Evolutionary conservation across 1,284 basidiomycete species (phyloP).

Genomic region (Ceratobasidium sp.): DNA sequence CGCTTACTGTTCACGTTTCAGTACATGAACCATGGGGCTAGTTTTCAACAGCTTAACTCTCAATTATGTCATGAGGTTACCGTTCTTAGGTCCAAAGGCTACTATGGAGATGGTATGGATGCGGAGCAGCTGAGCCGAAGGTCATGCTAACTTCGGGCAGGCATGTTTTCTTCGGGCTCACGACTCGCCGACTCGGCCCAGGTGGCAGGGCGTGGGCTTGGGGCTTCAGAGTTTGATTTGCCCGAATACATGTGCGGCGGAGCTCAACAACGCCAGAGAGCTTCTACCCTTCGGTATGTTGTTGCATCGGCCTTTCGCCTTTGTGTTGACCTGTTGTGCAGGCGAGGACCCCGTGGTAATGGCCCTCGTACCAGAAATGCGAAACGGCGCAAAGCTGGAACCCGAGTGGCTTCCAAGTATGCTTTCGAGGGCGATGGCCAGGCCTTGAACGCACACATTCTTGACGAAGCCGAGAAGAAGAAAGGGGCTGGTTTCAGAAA

Average conservation of each 20-base stretch:
- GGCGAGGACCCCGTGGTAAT: slow-evolving; percentile 8
- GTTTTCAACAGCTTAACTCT: slow-evolving; percentile 79
- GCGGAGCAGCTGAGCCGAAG: neutral
- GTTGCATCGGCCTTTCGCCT: neutral
- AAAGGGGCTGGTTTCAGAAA: slow-evolving; percentile 74
- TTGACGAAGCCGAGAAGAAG: slow-evolving; percentile 61
- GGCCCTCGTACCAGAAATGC: slow-evolving; percentile 64
- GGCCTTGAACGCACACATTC: slow-evolving; percentile 63
- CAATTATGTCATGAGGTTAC: slow-evolving; percentile 74
- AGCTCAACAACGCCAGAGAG: slow-evolving; percentile 63
- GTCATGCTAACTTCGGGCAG: slow-evolving; percentile 58
- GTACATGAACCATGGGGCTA: slow-evolving; percentile 83
- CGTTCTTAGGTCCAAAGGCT: slow-evolving; percentile 75
- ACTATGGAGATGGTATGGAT: slow-evolving; percentile 80
- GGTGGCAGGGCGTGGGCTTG: slow-evolving; percentile 65
- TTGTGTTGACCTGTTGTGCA: neutral
- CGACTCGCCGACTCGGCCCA: slow-evolving; percentile 73
- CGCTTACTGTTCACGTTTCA: slow-evolving; percentile 54
- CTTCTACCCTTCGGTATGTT: slow-evolving; percentile 26
- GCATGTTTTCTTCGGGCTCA: slow-evolving; percentile 82
- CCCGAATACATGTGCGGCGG: slow-evolving; percentile 88
- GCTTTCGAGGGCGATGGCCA: slow-evolving; percentile 71
- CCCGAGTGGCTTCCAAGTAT: slow-evolving; percentile 70
- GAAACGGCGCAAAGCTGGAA: slow-evolving; percentile 77
- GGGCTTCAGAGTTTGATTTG: slow-evolving; percentile 64